Evolutionary conservation across 208 protist species (phyloP).

Genomic region (Acanthamoeba healyi): DNA sequence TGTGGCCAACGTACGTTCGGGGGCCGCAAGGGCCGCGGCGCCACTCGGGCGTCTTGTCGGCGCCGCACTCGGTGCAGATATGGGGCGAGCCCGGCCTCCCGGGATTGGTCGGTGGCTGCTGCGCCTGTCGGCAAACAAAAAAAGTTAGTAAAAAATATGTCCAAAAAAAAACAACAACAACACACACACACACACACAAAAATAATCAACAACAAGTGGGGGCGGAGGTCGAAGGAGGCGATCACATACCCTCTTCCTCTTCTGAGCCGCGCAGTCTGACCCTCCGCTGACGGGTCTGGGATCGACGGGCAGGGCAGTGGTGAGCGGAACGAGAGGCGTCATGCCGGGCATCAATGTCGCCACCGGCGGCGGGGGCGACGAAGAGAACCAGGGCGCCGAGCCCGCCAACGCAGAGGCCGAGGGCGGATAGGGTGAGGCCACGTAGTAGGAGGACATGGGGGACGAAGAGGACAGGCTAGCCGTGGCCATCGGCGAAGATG

Average conservation of each 20-base stretch:
- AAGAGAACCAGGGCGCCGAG: not conserved
- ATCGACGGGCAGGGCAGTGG: not conserved
- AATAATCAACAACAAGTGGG: too few relatives aligned
- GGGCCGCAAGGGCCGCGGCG: conserved; percentile 9
- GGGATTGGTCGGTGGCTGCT: not conserved
- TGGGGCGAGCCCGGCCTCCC: not conserved
- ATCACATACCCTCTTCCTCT: conserved; percentile 10
- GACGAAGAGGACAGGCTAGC: not conserved
- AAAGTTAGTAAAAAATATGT: not conserved
- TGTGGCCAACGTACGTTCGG: not conserved
- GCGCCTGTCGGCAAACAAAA: not conserved
- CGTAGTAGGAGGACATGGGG: not conserved
- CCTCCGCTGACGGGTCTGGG: too few relatives aligned
- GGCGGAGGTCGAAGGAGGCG: too few relatives aligned
- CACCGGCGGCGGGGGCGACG: not conserved
- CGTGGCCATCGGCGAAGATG: not conserved
- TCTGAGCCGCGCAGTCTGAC: not conserved
- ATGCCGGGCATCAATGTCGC: not conserved
- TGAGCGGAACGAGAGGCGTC: not conserved
- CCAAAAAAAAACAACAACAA: too few relatives aligned
- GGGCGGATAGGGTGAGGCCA: too few relatives aligned
- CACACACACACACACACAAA: too few relatives aligned
- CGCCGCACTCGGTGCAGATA: not conserved
- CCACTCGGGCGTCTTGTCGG: conserved; percentile 25
- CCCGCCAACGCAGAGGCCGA: not conserved